phyloP scores from a whole-genome alignment of 2,329 filamentous ascomycete species.

The Exophiala viscosa region DNA sequence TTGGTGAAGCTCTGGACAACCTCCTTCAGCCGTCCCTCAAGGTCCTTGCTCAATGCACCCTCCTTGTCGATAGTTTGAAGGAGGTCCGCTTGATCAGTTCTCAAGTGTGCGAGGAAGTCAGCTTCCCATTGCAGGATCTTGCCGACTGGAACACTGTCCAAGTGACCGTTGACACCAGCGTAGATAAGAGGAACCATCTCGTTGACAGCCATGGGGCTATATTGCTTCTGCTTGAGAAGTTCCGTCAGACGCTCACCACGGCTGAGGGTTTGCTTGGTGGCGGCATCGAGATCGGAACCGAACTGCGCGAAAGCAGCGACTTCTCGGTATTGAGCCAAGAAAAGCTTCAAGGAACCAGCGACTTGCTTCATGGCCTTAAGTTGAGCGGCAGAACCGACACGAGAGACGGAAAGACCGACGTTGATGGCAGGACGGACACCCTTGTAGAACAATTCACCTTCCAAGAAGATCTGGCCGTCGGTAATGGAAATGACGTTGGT shows the following conservation, averaged over 20 bases:
- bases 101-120: slow-evolving; percentile 90
- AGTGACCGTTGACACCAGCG: slow-evolving; percentile 96
- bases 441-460: slow-evolving; percentile 99
- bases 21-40: slow-evolving; percentile 63
- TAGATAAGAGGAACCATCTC: slow-evolving; percentile 99
- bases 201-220: slow-evolving; percentile 96
- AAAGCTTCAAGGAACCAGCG: slow-evolving; percentile 98
- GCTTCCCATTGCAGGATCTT: slow-evolving; percentile 93
- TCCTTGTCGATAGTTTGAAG: slow-evolving; percentile 89
- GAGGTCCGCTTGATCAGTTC: slow-evolving; percentile 81
- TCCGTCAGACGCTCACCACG: slow-evolving; percentile 99
- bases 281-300: slow-evolving; percentile 98
- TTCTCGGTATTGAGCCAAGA: slow-evolving; percentile 99
- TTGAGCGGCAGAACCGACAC: slow-evolving; percentile 99
- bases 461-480: slow-evolving; percentile 99
- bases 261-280: slow-evolving; percentile 96
- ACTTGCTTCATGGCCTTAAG: slow-evolving; percentile 99
- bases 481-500: slow-evolving; percentile 99
- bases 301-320: slow-evolving; percentile 99
- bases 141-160: slow-evolving; percentile 81
- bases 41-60: slow-evolving; percentile 91
- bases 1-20: slow-evolving; percentile 80
- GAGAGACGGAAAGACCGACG: slow-evolving; percentile 99
- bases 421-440: slow-evolving; percentile 99
- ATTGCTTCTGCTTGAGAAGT: slow-evolving; percentile 99